Base-by-base conservation (phyloP, 805 yeast species). In the Millerago galiae region DNA sequence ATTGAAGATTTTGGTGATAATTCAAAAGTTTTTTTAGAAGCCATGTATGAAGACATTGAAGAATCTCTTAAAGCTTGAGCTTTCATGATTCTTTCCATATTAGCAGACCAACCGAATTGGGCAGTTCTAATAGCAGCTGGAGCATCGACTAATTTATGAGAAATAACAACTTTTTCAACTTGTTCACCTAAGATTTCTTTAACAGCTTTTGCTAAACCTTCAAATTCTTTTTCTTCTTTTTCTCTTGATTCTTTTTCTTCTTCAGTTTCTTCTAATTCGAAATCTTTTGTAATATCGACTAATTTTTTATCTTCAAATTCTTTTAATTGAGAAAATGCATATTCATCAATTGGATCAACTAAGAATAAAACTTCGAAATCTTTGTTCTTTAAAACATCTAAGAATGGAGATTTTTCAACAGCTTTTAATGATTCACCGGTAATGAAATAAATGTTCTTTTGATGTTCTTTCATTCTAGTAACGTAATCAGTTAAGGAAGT, bases 21-120 rank as follows among this genome's bases (percentile, higher is more conserved):
- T 79, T 93, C 99, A 62, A 93, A 88, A 65, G 93, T 93, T 83
- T 93, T 93, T 89, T 93, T 93, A 44, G 99, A 93, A 38, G 98
- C 84, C 99, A 93, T 93, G 93, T 93, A 93, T 51, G 96, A 81
- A 34, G 98, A 89, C 99, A 93, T 93, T 59, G 95, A 79, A 59
- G 95, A 86, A 71, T 93, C 99, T 77, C 98, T 89, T 63, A 93
- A 77, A 60, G 99, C 99, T 79, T 93, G 99, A 50, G 99, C 99
- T 80, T 93, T 93, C 99, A 93, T 93, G 80, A 93, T 93, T 84
- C 99, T 91, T 79, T 93, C 99, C 99, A 93, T 93, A 80, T 93
- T 93, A 63, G 99, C 99, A 57, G 99, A 93, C 99, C 99, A 93
- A 70, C 99, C 99, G 70, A 93, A 93, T 77, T 93, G 98, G 58